Base-by-base conservation (phyloP, 352 stramenopile species). In the Globisporangium paroecandrum region DNA sequence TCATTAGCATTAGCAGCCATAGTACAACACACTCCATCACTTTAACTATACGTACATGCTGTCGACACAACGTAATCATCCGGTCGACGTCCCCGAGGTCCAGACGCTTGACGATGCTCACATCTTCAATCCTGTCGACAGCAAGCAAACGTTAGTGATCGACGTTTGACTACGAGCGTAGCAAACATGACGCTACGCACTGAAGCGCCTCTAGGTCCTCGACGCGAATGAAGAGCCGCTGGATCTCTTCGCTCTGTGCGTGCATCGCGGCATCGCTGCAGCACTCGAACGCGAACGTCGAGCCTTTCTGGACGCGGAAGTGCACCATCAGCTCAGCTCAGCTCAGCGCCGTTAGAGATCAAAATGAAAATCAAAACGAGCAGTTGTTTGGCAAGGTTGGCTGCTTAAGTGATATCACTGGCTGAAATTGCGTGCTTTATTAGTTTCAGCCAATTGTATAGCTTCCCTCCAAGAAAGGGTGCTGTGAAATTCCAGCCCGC, bases 231-330 rank as follows among this genome's bases (percentile, higher is more conserved):
- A 65, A 76, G 46, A 74, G 75, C 10, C 51, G 49, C 5, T 59
- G 65, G 13, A 68, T 68, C 34, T 69, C 54, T 13, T 29, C 27
- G 41, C 61, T 58, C 41, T 64, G 24, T 7, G 20, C 13, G 22
- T 15, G 62, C n/a, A 22, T 60, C 22, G 20, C 34, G 12, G 63
- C 63, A 27, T 69, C 64, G 46, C 70, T 71, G n/a, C 76, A 66
- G 51, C 81, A 90, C 46, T 89, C 78, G 66, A 93, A 93, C 47
- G 87, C 75, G 64, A 83, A 89, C 68, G 81, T 81, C 65, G 79
- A 79, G 54, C 77, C 85, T 70, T 93, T 93, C 71, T 77, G 78
- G 53, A 93, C 81, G 53, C 71, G 77, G 62, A 92, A 85, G 25
- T 66, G 75, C 51, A 89, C 62, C 70, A 56, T 53, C 32, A 51